Conservation (phyloP, 2,329 filamentous ascomycete species). For the Ophiostoma triangulosporum region DNA sequence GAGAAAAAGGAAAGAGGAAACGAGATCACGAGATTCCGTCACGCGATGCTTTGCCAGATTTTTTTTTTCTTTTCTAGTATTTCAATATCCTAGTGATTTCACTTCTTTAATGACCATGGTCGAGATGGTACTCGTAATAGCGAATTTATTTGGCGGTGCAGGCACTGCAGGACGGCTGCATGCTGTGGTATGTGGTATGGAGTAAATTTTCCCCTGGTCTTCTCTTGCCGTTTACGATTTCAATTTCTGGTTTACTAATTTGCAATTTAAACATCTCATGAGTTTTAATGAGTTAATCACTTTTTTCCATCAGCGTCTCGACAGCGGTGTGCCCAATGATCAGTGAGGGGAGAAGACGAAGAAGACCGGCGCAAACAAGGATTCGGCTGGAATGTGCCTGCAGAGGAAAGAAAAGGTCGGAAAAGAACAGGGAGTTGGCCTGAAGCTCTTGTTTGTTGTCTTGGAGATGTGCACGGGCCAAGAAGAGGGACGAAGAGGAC, state of each 20-base stretch:
- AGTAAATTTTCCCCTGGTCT: background rate
- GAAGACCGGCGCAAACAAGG: too few species aligned
- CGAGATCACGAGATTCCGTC: background rate
- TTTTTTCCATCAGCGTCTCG: background rate
- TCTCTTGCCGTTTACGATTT: background rate
- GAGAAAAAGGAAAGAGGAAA: background rate
- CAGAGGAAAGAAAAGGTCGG: too few species aligned
- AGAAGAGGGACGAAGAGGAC: background rate
- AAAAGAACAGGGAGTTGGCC: background rate
- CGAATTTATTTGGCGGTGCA: background rate
- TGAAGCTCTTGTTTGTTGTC: conserved; percentile 1
- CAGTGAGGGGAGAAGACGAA: too few species aligned
- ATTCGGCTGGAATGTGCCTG: too few species aligned
- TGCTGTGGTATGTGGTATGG: background rate
- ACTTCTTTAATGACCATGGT: background rate
- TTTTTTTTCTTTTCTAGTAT: background rate
- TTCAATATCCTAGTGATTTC: background rate
- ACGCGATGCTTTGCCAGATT: background rate
- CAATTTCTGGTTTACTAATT: background rate
- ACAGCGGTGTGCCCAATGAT: background rate
- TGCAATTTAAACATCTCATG: too few species aligned
- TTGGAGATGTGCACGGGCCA: conserved; percentile 1
- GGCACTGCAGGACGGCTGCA: background rate
- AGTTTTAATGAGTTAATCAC: background rate
- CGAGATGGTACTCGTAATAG: background rate